phyloP scores from a whole-genome alignment of 2,329 filamentous ascomycete genomes.

The Sarocladium strictum region DNA sequence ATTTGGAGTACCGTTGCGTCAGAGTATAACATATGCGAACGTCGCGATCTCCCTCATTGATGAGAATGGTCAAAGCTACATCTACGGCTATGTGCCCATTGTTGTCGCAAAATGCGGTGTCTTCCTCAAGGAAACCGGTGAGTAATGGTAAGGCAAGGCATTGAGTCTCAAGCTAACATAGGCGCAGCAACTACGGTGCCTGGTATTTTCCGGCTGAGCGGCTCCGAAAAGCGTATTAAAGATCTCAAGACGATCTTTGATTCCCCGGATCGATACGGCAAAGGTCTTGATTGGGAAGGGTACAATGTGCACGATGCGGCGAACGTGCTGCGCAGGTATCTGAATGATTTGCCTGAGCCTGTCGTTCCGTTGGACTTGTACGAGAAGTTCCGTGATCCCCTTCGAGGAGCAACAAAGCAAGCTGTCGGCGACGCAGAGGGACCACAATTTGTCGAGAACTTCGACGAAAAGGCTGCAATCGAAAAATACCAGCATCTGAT shows the following conservation, averaged over 20 bases:
- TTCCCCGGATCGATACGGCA: slow-evolving; percentile 91
- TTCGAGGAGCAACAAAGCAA: slow-evolving; percentile 66
- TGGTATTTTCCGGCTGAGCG: slow-evolving; percentile 92
- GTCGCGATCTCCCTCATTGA: slow-evolving; percentile 96
- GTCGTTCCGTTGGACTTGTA: slow-evolving; percentile 95
- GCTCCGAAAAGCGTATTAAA: slow-evolving; percentile 97
- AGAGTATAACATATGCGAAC: slow-evolving; percentile 96
- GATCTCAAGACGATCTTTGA: slow-evolving; percentile 89
- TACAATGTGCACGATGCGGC: slow-evolving; percentile 98
- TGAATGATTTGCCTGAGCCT: slow-evolving; percentile 93
- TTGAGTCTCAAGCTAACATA: slow-evolving; percentile 17
- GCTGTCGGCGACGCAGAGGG: slow-evolving; percentile 64
- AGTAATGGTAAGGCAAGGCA: slow-evolving; percentile 22
- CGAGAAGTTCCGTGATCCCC: slow-evolving; percentile 79
- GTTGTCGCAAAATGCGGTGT: slow-evolving; percentile 98
- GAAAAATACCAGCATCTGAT: slow-evolving; percentile 82
- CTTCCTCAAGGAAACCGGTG: slow-evolving; percentile 96
- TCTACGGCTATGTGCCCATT: slow-evolving; percentile 97
- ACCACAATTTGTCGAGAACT: slow-evolving; percentile 62
- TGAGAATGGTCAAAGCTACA: slow-evolving; percentile 88
- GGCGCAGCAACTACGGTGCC: slow-evolving; percentile 80
- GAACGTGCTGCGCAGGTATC: slow-evolving; percentile 89
- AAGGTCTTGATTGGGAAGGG: slow-evolving; percentile 92
- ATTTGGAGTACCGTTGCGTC: slow-evolving; percentile 86
- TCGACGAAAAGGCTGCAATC: slow-evolving; percentile 65